Evolutionary conservation across 176 grass and related monocot species (phyloP).

Genomic region (Dendrocalamus sinicus): DNA sequence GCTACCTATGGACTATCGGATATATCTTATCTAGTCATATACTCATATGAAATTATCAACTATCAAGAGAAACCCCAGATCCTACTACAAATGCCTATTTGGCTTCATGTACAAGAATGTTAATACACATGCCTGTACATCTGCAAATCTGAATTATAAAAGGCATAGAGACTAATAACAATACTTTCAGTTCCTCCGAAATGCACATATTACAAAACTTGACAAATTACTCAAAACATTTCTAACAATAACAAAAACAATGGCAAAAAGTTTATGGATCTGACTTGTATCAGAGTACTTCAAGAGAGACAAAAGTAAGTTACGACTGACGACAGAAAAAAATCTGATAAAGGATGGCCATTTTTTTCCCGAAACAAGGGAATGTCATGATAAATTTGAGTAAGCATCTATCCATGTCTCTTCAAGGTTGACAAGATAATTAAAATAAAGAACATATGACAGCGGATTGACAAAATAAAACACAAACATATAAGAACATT

Average conservation of each 20-base stretch:
- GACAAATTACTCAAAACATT: neutral
- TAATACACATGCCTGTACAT: neutral
- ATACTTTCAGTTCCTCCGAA: neutral
- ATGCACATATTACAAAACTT: neutral
- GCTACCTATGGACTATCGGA: neutral
- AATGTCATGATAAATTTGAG: neutral
- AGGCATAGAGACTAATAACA: neutral
- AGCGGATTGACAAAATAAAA: conserved; percentile 1
- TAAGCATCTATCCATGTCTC: neutral
- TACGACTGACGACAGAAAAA: neutral
- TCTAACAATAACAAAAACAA: neutral
- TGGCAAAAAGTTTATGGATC: neutral
- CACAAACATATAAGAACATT: conserved; percentile 34
- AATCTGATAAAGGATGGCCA: neutral
- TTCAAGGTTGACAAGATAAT: conserved; percentile 20
- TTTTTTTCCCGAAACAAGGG: neutral
- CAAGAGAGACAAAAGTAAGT: neutral
- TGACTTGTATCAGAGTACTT: neutral
- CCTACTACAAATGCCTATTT: neutral
- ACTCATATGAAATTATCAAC: neutral
- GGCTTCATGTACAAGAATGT: conserved; percentile 14
- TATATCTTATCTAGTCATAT: conserved; percentile 16
- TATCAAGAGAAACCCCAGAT: conserved; percentile 23
- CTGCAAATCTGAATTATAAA: conserved; percentile 12
- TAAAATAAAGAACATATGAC: conserved; percentile 20